These are phyloP conservation scores for Puccinellia tenuiflora DNA, from an alignment of 176 grass and related monocot species.

Conservation along the genomic window DNA sequence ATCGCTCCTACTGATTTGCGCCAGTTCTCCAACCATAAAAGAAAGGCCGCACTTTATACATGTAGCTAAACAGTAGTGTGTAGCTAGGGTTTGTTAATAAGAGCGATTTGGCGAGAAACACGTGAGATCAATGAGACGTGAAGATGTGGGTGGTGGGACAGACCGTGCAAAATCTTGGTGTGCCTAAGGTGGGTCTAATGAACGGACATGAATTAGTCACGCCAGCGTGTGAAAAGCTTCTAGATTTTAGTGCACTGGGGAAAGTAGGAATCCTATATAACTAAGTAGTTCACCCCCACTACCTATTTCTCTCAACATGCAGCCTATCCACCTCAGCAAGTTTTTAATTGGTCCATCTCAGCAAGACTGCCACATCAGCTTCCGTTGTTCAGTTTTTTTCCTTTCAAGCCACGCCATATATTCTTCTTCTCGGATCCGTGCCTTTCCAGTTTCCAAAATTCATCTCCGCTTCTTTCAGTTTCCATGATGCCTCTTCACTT, in stretches of 20 bases:
- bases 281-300: too few species aligned
- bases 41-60: not conserved
- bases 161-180: not conserved
- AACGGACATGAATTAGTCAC: not conserved
- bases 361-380: too few species aligned
- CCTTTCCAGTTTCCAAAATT: too few species aligned
- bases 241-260: not conserved
- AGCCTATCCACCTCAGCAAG: too few species aligned
- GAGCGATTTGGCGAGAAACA: not conserved
- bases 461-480: too few species aligned
- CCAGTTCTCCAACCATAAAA: not conserved
- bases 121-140: constrained; percentile 3
- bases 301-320: too few species aligned
- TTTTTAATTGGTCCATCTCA: too few species aligned
- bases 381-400: too few species aligned
- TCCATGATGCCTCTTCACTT: too few species aligned
- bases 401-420: too few species aligned
- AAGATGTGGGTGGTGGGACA: constrained; percentile 13
- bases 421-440: too few species aligned
- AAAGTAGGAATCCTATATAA: not conserved
- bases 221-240: not conserved
- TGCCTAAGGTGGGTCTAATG: not conserved
- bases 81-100: not conserved
- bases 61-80: not conserved
- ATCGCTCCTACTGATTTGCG: not conserved